Evolutionary conservation across 2,329 filamentous ascomycete genomes (phyloP).

Genomic region (Myriosclerotinia duriaeana): DNA sequence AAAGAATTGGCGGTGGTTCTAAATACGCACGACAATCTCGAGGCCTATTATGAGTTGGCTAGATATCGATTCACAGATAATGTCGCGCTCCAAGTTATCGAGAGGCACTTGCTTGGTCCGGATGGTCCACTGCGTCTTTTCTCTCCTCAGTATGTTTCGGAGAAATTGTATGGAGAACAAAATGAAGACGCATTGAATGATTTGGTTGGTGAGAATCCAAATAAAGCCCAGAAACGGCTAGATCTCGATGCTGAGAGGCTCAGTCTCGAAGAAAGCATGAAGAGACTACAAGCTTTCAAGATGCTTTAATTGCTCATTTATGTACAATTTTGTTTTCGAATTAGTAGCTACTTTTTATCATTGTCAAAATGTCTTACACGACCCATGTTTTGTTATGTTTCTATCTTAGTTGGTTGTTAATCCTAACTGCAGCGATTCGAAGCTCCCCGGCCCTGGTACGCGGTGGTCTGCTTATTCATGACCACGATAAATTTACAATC

Average conservation of each 20-base stretch:
- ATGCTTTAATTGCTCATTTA: slow-evolving; percentile 18
- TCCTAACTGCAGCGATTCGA: background rate
- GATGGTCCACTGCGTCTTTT: slow-evolving; percentile 26
- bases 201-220: slow-evolving; percentile 26
- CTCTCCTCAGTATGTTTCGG: slow-evolving; percentile 25
- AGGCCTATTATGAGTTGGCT: slow-evolving; percentile 27
- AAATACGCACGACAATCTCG: slow-evolving; percentile 24
- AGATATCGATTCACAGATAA: slow-evolving; percentile 30
- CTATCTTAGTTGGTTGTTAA: background rate
- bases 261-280: slow-evolving; percentile 27
- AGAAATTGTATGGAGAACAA: slow-evolving; percentile 26
- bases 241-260: slow-evolving; percentile 20
- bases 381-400: background rate
- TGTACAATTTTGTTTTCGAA: background rate
- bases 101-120: slow-evolving; percentile 28
- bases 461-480: background rate
- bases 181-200: slow-evolving; percentile 21
- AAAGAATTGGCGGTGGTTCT: slow-evolving; percentile 22
- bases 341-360: background rate
- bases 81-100: slow-evolving; percentile 28
- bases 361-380: background rate
- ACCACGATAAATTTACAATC: background rate
- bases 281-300: slow-evolving; percentile 26
- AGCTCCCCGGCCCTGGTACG: background rate
- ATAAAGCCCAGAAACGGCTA: slow-evolving; percentile 18